Base-by-base conservation (phyloP, 2,329 filamentous ascomycete genomes). In the Plectosphaerella sp. region DNA sequence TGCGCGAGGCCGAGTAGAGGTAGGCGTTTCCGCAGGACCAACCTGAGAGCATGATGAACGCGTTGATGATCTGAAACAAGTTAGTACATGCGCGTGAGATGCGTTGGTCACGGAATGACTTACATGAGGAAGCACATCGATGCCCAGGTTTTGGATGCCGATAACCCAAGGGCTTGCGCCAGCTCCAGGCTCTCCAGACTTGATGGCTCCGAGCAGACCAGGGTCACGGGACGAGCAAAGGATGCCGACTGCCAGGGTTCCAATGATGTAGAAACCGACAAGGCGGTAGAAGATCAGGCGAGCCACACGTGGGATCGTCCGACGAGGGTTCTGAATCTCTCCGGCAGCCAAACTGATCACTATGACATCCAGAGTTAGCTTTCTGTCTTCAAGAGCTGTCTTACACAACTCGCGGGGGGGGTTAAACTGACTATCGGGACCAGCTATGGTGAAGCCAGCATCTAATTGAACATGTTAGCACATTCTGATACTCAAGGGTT, bases 201-300 rank as follows among this genome's bases (percentile, higher is more conserved):
- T 64, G 58, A 84, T 83, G 2, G 82, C 83, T 16, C 71, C 74
- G 10, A 66, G 72, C 58, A 87, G 68, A 18, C 76, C 75, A 1
- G 72, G 62, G 58, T 85, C 81, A 49, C 84, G 74, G 61, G 82
- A 80, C 15, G 83, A 72, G 56, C 86, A 76, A 53, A 83, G 61
- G 53, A 84, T 80, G 7, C 81, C 80, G 16, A 84, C 76, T 39
- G 72, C 74, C 3, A 87, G 70, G 11, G 79, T 81, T 52, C 83
- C 78, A 53, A 90, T 73, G n/a, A 89, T 77, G 67, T 89, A 90
- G 69, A 91, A 89, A 2, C 78, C 69, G 1, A 84, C 85, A 33
- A 91, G 73, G 47, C 88, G 84, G 66, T 86, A 89, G 68, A 90
- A 89, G 35, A 89, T 84, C 45, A 83, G 83, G 57, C 88, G 89